These are phyloP conservation scores for Corymbia calophylla DNA, from an alignment of 441 rosid genomes.

Conservation along the genomic window DNA sequence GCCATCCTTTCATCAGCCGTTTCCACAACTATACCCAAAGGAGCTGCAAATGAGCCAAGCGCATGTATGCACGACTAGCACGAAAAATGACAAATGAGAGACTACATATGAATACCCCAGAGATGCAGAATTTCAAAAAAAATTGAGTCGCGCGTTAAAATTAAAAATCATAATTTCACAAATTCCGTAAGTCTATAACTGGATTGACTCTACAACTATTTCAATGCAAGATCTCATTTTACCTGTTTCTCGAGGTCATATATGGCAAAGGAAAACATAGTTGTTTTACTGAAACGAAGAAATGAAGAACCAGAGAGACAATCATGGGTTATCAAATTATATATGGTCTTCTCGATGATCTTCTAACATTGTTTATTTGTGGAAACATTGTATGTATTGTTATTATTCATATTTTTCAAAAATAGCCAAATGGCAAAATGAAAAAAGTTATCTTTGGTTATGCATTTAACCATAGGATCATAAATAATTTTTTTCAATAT, in stretches of 20 bases:
- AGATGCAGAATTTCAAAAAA: background rate
- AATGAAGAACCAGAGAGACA: background rate
- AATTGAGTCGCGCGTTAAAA: background rate
- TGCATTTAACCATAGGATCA: background rate
- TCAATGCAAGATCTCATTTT: background rate
- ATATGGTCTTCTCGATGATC: no score
- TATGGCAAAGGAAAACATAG: background rate
- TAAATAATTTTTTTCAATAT: background rate
- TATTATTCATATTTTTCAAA: background rate
- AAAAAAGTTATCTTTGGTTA: background rate
- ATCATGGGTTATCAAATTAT: no score
- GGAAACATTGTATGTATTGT: background rate
- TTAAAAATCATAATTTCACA: background rate
- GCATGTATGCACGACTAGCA: background rate
- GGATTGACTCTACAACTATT: background rate
- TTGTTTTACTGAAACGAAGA: background rate
- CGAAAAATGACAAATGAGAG: background rate
- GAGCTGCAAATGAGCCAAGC: background rate
- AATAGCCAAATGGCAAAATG: background rate
- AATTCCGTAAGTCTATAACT: background rate
- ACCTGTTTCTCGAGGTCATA: background rate
- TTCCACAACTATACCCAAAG: conserved; percentile 61
- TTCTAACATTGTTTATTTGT: no score
- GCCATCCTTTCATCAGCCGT: conserved; percentile 90
- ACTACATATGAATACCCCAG: background rate